Evolutionary conservation across 2,329 filamentous ascomycete species (phyloP).

Genomic region (Alternaria ventricosa): DNA sequence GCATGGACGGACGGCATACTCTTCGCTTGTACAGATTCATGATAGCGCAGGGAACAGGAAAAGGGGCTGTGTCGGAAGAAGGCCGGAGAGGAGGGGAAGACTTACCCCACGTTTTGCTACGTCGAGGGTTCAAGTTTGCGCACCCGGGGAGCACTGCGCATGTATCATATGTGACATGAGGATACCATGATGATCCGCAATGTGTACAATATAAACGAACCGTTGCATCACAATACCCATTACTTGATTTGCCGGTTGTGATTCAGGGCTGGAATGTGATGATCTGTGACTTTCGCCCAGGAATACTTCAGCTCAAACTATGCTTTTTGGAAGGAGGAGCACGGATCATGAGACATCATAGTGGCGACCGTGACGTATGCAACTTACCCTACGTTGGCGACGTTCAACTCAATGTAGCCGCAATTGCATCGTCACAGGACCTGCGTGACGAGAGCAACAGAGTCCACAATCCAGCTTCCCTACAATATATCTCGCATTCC

Average conservation of each 20-base stretch:
- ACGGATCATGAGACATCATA: background rate
- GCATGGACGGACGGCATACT: slow-evolving; percentile 19
- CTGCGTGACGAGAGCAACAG: background rate
- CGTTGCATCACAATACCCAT: slow-evolving; percentile 10
- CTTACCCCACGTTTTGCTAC: background rate
- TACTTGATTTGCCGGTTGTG: background rate
- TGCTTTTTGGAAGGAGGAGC: background rate
- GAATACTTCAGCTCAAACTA: background rate
- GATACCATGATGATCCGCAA: slow-evolving; percentile 15
- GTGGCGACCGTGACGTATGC: background rate
- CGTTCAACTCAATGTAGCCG: background rate
- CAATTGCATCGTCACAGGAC: background rate
- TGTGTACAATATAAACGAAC: slow-evolving; percentile 20
- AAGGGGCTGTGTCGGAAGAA: background rate
- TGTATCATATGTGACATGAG: slow-evolving; percentile 30
- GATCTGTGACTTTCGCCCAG: background rate
- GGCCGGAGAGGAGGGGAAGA: slow-evolving; percentile 1
- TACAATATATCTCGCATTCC: background rate
- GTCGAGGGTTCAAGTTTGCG: background rate
- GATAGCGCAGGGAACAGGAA: background rate
- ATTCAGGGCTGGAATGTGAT: background rate
- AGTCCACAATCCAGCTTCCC: background rate
- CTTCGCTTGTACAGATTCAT: slow-evolving; percentile 25
- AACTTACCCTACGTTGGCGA: background rate
- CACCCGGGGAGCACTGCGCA: slow-evolving; percentile 5